Evolutionary conservation across 1,284 basidiomycete genomes (phyloP), one percentile per base, ranked within the genome.

Genomic region (Trichosporon faecale): DNA sequence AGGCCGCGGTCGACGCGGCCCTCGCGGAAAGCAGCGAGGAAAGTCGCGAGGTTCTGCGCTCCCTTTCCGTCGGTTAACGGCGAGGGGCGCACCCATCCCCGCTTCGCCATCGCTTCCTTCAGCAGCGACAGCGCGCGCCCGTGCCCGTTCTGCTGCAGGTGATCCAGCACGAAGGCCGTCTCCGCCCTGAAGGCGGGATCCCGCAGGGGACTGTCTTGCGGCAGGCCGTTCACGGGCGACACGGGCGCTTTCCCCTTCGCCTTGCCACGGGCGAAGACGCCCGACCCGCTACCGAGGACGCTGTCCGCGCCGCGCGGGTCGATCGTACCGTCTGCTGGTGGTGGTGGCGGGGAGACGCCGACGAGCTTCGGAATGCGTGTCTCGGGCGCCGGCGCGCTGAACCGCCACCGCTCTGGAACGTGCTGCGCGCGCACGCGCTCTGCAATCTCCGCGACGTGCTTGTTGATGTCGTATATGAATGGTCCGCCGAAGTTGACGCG

Each of bases 381-480:
- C 25, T 29, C 18, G 8, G 9, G n/a, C 4, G 67, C 49, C n/a
- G 63, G 46, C 5, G n/a, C 66, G 8, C 64, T 64, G 66, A 73
- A 73, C 2, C 6, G 29, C n/a, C 40, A 57, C 18, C 31, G 60
- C 66, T 52, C 46, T 16, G 61, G 60, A 3, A 18, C 31, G 16
- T 68, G 55, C 27, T 40, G 29, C 7, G n/a, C 31, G 18, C 18
- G 78, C 73, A 35, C 75, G 16, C 33, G 31, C 33, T 65, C 74
- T 35, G 76, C 76, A 29, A 78, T 76, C 57, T 77, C 72, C 33
- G 70, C 66, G 23, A 91, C 90, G 77, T 94, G 88, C 67, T 89
- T 88, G 69, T 92, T 90, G 78, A 98, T 95, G 80, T 95, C 93
- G 80, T 89, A 97, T 76, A 85, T 87, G 87, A 97, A 98, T 1